phyloP scores from a whole-genome alignment of 768 basidiomycete genomes.

The Pisolithus tinctorius region DNA sequence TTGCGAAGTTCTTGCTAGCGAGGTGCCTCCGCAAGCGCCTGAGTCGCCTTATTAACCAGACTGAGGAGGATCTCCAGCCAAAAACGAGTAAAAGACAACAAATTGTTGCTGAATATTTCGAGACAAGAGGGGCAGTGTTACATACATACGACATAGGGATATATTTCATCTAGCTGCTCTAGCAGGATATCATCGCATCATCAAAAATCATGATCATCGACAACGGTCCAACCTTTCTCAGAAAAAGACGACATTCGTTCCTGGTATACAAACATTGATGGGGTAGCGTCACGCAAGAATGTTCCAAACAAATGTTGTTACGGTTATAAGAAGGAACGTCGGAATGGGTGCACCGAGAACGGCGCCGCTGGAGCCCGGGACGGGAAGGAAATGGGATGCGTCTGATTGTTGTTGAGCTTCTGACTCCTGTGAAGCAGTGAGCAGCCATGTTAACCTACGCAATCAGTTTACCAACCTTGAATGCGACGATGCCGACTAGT shows the following conservation, averaged over 20 bases:
- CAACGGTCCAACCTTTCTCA: not conserved
- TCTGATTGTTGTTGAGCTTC: slow-evolving; percentile 47
- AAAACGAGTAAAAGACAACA: too few relatives aligned
- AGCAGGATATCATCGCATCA: too few relatives aligned
- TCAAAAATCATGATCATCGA: too few relatives aligned
- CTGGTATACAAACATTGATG: not conserved
- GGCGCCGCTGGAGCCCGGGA: slow-evolving; percentile 43
- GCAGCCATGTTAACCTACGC: not conserved
- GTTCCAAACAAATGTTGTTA: slow-evolving; percentile 20
- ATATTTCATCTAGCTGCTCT: too few relatives aligned
- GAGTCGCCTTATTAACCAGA: too few relatives aligned
- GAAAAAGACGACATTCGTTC: too few relatives aligned
- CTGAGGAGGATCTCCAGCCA: too few relatives aligned
- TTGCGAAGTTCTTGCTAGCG: too few relatives aligned
- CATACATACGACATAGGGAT: too few relatives aligned
- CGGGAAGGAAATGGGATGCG: slow-evolving; percentile 53
- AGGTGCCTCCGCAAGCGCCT: too few relatives aligned
- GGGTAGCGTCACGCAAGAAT: slow-evolving; percentile 12
- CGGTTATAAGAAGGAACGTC: slow-evolving; percentile 14
- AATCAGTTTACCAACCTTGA: slow-evolving; percentile 53
- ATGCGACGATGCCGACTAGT: slow-evolving; percentile 70
- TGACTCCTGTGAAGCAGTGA: slow-evolving; percentile 41
- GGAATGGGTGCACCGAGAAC: slow-evolving; percentile 22
- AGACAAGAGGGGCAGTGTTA: too few relatives aligned
- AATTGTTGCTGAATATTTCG: too few relatives aligned